Base-by-base conservation (phyloP, 148 eudicot species). In the Rhododendron mucronatum region DNA sequence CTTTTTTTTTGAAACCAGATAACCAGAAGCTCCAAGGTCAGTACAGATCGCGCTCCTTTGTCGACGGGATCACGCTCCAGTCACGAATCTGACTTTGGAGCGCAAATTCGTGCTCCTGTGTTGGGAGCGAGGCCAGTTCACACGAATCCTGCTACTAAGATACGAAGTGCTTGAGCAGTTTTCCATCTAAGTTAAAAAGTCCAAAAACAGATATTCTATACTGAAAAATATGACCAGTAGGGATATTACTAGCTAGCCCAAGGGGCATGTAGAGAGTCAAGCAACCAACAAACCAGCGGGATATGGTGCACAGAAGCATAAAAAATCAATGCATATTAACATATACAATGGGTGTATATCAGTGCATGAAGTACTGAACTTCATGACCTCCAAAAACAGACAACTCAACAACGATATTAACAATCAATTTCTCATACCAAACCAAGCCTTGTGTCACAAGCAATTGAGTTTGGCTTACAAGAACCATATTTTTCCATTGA, bases 221-320 rank as follows among this genome's bases (percentile, higher is more conserved):
- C 73, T 26, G 10, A 1, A 23, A n/a, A 65, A 26, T 26, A 65
- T 65, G 73, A 65, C 73, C 11, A 65, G 73, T 10, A n/a, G 33
- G 33, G 73, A 7, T 65, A 65, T n/a, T n/a, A 65, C 73, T 10
- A 65, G 33, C 14, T 2, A 79, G 8, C 59, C 37, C 59, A 0
- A 15, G 6, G 7, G 7, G 23, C 21, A 28, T 23, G 4, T 7
- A 30, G 82, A 79, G 82, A 80, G 82, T 51, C 50, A 21, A 51
- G 7, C 82, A 51, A 79, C 59, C 23, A 50, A 80, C 82, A 79
- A 79, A 5, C 59, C 2, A 26, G 63, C 0, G 18, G 82, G 35
- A 50, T 26, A 80, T 80, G 82, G 82, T 80, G 82, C 82, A 80
- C 11, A 80, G 4, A 80, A 20, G 61, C 82, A 80, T 13, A 26